Evolutionary conservation across 805 yeast genomes (phyloP), one percentile per base, ranked within the genome.

Genomic region (Cyberlindnera maritima): DNA sequence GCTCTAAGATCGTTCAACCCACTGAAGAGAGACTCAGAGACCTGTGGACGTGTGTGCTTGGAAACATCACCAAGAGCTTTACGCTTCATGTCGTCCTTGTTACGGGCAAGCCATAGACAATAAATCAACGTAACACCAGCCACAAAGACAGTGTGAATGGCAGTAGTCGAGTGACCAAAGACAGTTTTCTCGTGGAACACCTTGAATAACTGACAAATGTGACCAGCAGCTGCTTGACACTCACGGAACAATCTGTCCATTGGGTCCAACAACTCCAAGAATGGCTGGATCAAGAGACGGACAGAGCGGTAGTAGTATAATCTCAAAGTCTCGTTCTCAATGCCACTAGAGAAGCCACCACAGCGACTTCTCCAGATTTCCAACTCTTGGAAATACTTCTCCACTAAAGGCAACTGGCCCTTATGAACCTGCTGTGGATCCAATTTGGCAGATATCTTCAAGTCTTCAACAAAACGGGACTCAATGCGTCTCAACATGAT

Each of bases 151-250:
- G 85, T 79, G 57, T 82, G 87, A 36, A 82, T 80, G 12, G 85
- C 82, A 28, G 83, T 74, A 0, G 83, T 80, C 0, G 86, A 79
- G 57, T 80, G 85, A 3, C 87, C 87, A 44, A 70, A 68, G 2
- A 77, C 78, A 0, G 85, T 79, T 54, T 75, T 78, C 56, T 80
- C 81, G 61, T 80, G 85, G 59, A 79, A 81, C 13, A 76, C 80
- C 52, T 81, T 79, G 59, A 80, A 79, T 21, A 81, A 67, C 53
- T 79, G 85, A 57, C 87, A 81, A 34, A 82, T 77, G 59, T 80
- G 84, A 23, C 87, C 88, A 1, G 87, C 85, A 20, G 85, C 86
- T 2, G 83, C 83, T 58, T 81, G 87, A 60, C 88, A 82, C 61
- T 81, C 85, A 43, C 75, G 70, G 59, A 82, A 81, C 26, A 82